Evolutionary conservation across 78 protist species (phyloP), one percentile per base, ranked within the genome.

Genomic region (Andalucia godoyi): DNA sequence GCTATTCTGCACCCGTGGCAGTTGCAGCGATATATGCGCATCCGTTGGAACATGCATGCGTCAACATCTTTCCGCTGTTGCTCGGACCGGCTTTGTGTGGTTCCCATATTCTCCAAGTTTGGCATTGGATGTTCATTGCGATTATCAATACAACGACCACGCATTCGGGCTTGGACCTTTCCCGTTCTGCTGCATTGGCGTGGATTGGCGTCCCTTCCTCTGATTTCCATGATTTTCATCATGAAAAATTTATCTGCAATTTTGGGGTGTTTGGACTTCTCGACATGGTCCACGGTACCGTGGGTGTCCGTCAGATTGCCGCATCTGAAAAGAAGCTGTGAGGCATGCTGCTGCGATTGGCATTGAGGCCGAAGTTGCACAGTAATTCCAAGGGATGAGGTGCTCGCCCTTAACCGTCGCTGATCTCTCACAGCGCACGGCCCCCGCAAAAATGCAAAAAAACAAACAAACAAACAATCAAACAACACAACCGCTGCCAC

Each of bases 221-320:
- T 53, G 13, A 58, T 12, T 61, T 61, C 30, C 67, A 61, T 40
- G 67, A 61, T 17, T 43, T 32, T 27, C 67, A 61, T 27, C 67
- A 61, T 18, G 46, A 36, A 27, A 41, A 43, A 13, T 61, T 61
- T 40, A 23, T 10, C 53, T n/a, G 2, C 32, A 45, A 45, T 53
- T 61, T 21, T 15, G 67, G 67, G 29, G 39, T 45, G 23, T 3
- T 41, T 13, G 67, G 67, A 37, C 1, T 61, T n/a, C 53, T 61
- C 32, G 67, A 61, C 18, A n/a, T n/a, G n/a, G n/a, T n/a, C n/a
- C n/a, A n/a, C n/a, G n/a, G n/a, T n/a, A n/a, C n/a, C n/a, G n/a
- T n/a, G n/a, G n/a, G n/a, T n/a, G n/a, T n/a, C n/a, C n/a, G n/a
- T n/a, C n/a, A n/a, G n/a, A n/a, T n/a, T n/a, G n/a, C n/a, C n/a